Evolutionary conservation across 129 eudicot species (phyloP).

Genomic region (Pittosporum tobira): DNA sequence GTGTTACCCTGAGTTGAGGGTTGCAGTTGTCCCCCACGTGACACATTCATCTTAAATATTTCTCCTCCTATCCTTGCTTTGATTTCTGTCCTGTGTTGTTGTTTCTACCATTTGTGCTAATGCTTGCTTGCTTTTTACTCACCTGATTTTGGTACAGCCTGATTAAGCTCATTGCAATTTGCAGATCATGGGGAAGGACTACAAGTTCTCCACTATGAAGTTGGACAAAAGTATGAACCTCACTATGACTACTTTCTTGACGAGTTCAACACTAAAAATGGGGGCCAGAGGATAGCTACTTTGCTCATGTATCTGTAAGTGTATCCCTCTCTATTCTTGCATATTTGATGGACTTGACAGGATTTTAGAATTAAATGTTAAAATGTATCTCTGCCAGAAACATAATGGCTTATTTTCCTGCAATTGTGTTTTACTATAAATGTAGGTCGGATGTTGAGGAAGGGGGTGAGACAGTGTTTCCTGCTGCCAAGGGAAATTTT

Average conservation of each 20-base stretch:
- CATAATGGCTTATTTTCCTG: background rate
- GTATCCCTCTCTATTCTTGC: background rate
- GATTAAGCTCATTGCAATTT: slow-evolving; percentile 11
- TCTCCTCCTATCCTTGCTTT: background rate
- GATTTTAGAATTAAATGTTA: background rate
- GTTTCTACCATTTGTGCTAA: background rate
- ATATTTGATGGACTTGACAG: background rate
- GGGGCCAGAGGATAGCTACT: slow-evolving; percentile 96
- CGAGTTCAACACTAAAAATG: slow-evolving; percentile 78
- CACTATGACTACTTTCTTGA: slow-evolving; percentile 92
- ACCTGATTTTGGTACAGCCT: slow-evolving; percentile 5
- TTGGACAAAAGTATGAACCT: slow-evolving; percentile 90
- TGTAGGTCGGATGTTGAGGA: slow-evolving; percentile 95
- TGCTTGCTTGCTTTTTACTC: background rate
- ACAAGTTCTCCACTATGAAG: slow-evolving; percentile 90
- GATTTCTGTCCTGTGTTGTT: background rate
- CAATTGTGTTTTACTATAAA: slow-evolving; percentile 1
- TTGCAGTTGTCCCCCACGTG: too few species aligned
- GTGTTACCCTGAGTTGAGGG: too few species aligned
- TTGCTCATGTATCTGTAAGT: slow-evolving; percentile 95
- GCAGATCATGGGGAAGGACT: slow-evolving; percentile 97
- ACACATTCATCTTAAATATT: background rate
- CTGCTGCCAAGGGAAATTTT: slow-evolving; percentile 62
- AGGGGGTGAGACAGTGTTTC: slow-evolving; percentile 98
- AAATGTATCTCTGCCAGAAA: background rate